These are phyloP conservation scores for Abelmoschus esculentus DNA, from an alignment of 345 rosid genomes.

Conservation along the genomic window DNA sequence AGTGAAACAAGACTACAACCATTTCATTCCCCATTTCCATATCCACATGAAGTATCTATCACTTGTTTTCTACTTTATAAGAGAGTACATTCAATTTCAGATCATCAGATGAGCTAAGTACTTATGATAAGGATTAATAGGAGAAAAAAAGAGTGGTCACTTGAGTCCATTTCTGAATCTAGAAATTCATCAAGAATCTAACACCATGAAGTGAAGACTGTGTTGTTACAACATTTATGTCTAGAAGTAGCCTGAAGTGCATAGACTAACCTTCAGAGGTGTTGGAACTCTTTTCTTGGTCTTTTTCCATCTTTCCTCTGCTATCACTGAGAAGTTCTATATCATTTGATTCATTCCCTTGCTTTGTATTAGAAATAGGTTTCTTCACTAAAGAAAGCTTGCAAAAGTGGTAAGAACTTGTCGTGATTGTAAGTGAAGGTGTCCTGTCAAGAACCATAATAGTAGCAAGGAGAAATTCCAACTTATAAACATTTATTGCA, in stretches of 20 bases:
- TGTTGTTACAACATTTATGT: constrained; percentile 1
- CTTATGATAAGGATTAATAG: not conserved
- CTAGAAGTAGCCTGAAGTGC: not conserved
- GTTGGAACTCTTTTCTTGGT: constrained; percentile 22
- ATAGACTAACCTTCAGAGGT: constrained; percentile 32
- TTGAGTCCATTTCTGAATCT: not conserved
- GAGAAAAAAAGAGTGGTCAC: not conserved
- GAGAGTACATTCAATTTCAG: not conserved
- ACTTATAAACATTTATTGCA: not conserved
- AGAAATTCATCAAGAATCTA: not conserved
- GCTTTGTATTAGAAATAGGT: constrained; percentile 27
- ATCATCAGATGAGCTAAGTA: not conserved
- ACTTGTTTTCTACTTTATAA: not conserved
- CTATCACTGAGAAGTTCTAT: constrained; percentile 20
- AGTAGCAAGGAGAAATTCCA: not conserved
- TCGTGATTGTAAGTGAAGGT: constrained; percentile 48
- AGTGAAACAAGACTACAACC: not conserved
- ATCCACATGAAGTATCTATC: not conserved
- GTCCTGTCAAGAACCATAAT: constrained; percentile 30
- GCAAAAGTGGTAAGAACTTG: constrained; percentile 85
- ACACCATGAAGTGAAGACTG: not conserved
- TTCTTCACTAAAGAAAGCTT: constrained; percentile 66
- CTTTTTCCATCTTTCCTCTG: constrained; percentile 17
- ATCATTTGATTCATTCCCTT: constrained; percentile 7
- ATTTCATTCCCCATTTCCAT: not conserved